Evolutionary conservation across 495 filamentous ascomycete species (phyloP).

Genomic region (Podospora didyma): DNA sequence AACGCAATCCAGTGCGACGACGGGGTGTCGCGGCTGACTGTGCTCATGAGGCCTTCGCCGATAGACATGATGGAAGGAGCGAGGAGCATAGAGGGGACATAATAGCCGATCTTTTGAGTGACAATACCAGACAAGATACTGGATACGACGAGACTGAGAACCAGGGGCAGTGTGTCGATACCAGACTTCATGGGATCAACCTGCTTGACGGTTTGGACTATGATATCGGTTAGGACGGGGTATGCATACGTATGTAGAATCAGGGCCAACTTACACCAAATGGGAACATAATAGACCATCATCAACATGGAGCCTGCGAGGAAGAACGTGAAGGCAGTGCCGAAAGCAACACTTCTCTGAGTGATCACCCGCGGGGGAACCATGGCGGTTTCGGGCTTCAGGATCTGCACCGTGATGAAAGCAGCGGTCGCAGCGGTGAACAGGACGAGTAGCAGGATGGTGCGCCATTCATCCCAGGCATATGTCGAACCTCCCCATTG

Average conservation of each 20-base stretch:
- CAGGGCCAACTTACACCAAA: slow-evolving; percentile 63
- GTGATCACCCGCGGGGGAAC: slow-evolving; percentile 69
- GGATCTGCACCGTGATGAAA: slow-evolving; percentile 65
- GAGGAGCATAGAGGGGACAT: slow-evolving; percentile 60
- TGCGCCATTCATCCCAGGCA: slow-evolving; percentile 59
- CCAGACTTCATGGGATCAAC: slow-evolving; percentile 54
- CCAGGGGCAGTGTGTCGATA: slow-evolving; percentile 57
- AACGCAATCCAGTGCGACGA: slow-evolving; percentile 65
- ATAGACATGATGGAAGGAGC: slow-evolving; percentile 56
- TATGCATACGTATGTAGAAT: slow-evolving; percentile 7
- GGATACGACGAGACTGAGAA: slow-evolving; percentile 47
- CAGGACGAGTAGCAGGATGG: slow-evolving; percentile 65
- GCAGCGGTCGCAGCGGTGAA: slow-evolving; percentile 56
- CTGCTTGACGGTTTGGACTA: slow-evolving; percentile 68
- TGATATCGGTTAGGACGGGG: slow-evolving; percentile 45
- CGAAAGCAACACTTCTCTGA: slow-evolving; percentile 67
- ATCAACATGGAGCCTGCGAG: slow-evolving; percentile 66
- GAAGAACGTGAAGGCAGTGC: slow-evolving; percentile 55
- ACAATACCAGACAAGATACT: slow-evolving; percentile 47
- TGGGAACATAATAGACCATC: slow-evolving; percentile 61
- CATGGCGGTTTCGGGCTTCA: slow-evolving; percentile 68
- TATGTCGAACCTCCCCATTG: slow-evolving; percentile 83
- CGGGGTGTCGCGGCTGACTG: slow-evolving; percentile 51
- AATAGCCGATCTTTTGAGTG: slow-evolving; percentile 61
- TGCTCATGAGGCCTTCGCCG: slow-evolving; percentile 65